A percentile compares a stretch with the other conserved stretches of the same genome.
Evolutionary conservation across 768 basidiomycete species (phyloP).

Genomic region (Lentinula sp.): DNA sequence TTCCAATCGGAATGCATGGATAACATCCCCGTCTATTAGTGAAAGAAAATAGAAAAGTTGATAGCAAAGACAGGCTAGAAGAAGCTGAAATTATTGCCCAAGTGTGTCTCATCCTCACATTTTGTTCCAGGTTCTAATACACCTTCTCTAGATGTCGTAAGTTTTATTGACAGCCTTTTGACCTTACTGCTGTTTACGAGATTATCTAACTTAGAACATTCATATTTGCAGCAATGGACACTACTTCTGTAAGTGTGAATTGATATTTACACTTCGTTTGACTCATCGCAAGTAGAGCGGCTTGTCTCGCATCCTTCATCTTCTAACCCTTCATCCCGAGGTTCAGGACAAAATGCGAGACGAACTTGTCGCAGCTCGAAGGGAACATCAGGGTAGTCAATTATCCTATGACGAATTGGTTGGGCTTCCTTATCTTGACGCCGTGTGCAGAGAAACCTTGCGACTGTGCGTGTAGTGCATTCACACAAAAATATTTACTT

Average conservation of each 20-base stretch:
- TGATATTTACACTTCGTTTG: background rate
- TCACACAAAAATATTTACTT: background rate
- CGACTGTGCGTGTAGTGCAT: slow-evolving; percentile 23
- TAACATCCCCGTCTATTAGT: background rate
- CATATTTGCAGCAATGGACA: slow-evolving; percentile 37
- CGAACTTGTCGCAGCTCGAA: slow-evolving; percentile 24
- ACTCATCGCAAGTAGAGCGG: slow-evolving; percentile 14
- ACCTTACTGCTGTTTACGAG: background rate
- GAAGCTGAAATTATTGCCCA: slow-evolving; percentile 24
- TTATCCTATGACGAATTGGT: slow-evolving; percentile 31
- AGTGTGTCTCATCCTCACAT: slow-evolving; percentile 2
- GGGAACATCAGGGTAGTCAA: slow-evolving; percentile 13
- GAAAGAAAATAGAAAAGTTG: slow-evolving; percentile 15
- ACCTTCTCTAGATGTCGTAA: slow-evolving; percentile 5
- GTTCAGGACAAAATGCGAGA: slow-evolving; percentile 27
- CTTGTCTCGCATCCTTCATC: slow-evolving; percentile 27
- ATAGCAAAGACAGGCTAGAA: slow-evolving; percentile 14
- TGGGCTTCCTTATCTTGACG: slow-evolving; percentile 29
- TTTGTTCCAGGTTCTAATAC: background rate
- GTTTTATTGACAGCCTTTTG: background rate
- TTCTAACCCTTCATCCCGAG: slow-evolving; percentile 23
- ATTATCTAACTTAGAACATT: slow-evolving; percentile 13
- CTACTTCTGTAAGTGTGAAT: slow-evolving; percentile 23
- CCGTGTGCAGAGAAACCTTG: slow-evolving; percentile 31
- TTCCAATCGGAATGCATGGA: background rate